Conservation (phyloP, 352 stramenopile genomes). For the Phytophthora lateralis region DNA sequence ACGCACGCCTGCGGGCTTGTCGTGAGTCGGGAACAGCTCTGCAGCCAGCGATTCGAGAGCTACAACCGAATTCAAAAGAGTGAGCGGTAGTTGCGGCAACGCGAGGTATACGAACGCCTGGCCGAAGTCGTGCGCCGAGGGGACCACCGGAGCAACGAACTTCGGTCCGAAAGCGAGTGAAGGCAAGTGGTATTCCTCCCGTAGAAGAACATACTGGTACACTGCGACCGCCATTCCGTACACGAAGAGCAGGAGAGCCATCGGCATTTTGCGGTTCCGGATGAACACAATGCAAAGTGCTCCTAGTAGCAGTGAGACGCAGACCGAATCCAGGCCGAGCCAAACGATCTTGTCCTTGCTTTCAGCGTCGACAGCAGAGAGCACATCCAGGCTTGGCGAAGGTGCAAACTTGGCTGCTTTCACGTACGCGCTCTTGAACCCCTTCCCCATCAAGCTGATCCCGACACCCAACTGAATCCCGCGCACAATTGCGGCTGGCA, state of each 20-base stretch:
- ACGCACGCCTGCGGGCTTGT: conserved; percentile 57
- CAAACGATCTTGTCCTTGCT: conserved; percentile 40
- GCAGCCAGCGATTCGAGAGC: conserved; percentile 89
- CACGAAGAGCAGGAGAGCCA: conserved; percentile 69
- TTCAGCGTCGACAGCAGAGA: conserved; percentile 13
- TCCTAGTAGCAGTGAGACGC: conserved; percentile 71
- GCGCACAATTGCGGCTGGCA: conserved; percentile 90
- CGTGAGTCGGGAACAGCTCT: conserved; percentile 88
- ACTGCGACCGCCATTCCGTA: conserved; percentile 72
- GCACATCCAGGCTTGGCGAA: conserved; percentile 14
- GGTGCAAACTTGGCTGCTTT: conserved; percentile 37
- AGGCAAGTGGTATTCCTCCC: conserved; percentile 58
- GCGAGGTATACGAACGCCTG: conserved; percentile 87
- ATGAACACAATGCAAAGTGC: conserved; percentile 78
- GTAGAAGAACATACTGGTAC: conserved; percentile 58
- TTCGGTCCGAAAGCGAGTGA: conserved; percentile 57
- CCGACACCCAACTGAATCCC: conserved; percentile 94
- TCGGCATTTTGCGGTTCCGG: conserved; percentile 60
- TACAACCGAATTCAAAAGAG: conserved; percentile 93
- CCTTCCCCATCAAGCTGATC: conserved; percentile 84
- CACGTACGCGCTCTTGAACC: conserved; percentile 77
- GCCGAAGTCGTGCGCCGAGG: conserved; percentile 60
- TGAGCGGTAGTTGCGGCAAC: conserved; percentile 92
- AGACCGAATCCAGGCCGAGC: conserved; percentile 70
- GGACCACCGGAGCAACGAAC: conserved; percentile 62